Evolutionary conservation across 2,329 filamentous ascomycete species (phyloP).

Genomic region (Alternaria sp.): DNA sequence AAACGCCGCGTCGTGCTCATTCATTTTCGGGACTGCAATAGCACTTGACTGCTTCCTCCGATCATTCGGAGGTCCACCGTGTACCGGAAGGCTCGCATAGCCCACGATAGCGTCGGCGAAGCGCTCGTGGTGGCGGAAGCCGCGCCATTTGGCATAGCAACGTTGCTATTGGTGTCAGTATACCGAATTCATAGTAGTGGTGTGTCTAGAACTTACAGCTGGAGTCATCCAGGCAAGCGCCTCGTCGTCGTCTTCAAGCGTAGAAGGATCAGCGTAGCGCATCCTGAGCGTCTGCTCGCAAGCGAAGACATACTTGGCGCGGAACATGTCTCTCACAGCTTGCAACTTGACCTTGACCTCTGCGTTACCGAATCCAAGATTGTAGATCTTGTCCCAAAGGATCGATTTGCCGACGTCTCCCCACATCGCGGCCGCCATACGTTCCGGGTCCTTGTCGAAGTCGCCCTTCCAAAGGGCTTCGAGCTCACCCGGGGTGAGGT

Average conservation of each 20-base stretch:
- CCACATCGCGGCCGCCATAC: not conserved
- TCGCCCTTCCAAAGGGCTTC: not conserved
- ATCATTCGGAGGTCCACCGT: not conserved
- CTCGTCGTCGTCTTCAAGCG: not conserved
- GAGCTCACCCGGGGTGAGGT: not conserved
- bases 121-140: not conserved
- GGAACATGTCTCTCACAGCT: not conserved
- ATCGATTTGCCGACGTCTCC: not conserved
- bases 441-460: not conserved
- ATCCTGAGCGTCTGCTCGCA: not conserved
- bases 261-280: not conserved
- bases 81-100: not conserved
- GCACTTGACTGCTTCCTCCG: not conserved
- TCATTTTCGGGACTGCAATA: not conserved
- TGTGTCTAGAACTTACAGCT: not conserved
- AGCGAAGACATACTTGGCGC: not conserved
- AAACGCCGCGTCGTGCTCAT: not conserved
- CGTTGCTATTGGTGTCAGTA: not conserved
- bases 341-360: not conserved
- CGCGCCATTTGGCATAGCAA: not conserved
- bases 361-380: not conserved
- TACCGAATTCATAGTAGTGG: not conserved
- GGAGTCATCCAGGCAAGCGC: not conserved
- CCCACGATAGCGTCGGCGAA: not conserved
- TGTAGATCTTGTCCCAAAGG: not conserved